Base-by-base conservation (phyloP, 805 yeast species). In the Myxozyma neotropica region DNA sequence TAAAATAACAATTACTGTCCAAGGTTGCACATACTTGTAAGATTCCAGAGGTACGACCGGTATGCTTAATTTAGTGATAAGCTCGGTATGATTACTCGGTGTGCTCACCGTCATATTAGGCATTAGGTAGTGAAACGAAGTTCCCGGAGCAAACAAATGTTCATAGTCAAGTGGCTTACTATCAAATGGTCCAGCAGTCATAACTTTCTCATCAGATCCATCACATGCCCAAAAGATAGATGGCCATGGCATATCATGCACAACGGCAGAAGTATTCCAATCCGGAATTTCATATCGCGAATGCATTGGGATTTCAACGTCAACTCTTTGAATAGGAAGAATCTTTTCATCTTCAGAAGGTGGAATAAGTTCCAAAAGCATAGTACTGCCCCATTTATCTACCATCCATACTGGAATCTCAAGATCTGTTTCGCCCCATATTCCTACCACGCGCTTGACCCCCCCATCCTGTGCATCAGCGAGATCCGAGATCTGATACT, bases 351-450 rank as follows among this genome's bases (percentile, higher is more conserved):
- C 61, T 40, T 21, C 50, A 58, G 47, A 31, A 17, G 49, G 64
- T 13, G 66, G 59, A n/a, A 65, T 64, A 13, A 79, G 58, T 47
- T 72, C 73, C 33, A 81, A 72, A 21, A 83, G 67, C 21, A 77
- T 76, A 45, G 77, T 74, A 3, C 83, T 77, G 1, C 86, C 86
- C 78, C 79, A 80, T 24, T 73, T 66, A 2, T 66, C 59, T 6
- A 75, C 74, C 29, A 72, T 72, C 77, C 83, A 84, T 35, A 73
- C 78, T 3, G 88, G 88, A 35, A 77, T 76, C 64, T 83, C 88
- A 24, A 83, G 71, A 66, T 84, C 85, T n/a, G 77, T 73, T 53
- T 81, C 83, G 2, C 87, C 87, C 79, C 80, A 80, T 61, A 65
- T 23, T 65, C 68, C 31, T 68, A 64, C 26, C 68, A 62, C 63